These are phyloP conservation scores for Saccharum officinarum DNA, from an alignment of 176 grass and related monocot species.

Conservation along the genomic window DNA sequence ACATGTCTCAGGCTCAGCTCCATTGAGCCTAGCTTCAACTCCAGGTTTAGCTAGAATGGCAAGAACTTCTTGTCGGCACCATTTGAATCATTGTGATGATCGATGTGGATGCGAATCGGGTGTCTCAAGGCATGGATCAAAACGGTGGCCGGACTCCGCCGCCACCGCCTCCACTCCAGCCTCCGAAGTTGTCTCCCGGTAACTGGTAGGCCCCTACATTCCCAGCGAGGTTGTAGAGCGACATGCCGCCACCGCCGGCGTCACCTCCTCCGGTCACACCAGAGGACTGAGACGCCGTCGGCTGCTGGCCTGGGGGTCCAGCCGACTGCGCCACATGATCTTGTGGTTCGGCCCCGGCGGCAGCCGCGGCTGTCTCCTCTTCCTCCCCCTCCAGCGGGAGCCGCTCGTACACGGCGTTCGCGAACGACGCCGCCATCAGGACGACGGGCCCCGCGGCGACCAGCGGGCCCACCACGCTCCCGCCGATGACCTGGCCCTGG, in stretches of 20 bases:
- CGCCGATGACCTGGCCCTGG: constrained; percentile 91
- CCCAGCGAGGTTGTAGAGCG: constrained; percentile 81
- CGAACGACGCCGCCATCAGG: constrained; percentile 89
- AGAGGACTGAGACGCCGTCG: constrained; percentile 75
- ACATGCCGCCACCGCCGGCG: constrained; percentile 56
- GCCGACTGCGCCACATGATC: constrained; percentile 48
- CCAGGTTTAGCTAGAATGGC: constrained; percentile 12
- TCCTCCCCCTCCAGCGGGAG: constrained; percentile 73
- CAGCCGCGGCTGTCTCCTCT: constrained; percentile 47
- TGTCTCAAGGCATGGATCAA: constrained; percentile 31
- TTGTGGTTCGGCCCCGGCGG: constrained; percentile 32
- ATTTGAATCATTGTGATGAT: constrained; percentile 25
- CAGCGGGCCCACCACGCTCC: constrained; percentile 74
- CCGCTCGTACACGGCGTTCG: constrained; percentile 92
- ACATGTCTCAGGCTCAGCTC: neutral
- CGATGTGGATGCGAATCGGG: neutral
- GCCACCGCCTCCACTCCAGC: constrained; percentile 60
- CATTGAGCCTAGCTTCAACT: neutral
- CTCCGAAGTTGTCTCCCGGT: constrained; percentile 66
- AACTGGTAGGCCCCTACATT: constrained; percentile 75
- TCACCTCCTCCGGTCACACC: constrained; percentile 75
- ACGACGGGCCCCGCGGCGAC: constrained; percentile 85
- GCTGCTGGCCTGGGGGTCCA: constrained; percentile 54
- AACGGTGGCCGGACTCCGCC: constrained; percentile 74
- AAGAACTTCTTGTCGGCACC: constrained; percentile 1